phyloP scores from a whole-genome alignment of 2,329 filamentous ascomycete species.

The Pseudopithomyces maydicus region DNA sequence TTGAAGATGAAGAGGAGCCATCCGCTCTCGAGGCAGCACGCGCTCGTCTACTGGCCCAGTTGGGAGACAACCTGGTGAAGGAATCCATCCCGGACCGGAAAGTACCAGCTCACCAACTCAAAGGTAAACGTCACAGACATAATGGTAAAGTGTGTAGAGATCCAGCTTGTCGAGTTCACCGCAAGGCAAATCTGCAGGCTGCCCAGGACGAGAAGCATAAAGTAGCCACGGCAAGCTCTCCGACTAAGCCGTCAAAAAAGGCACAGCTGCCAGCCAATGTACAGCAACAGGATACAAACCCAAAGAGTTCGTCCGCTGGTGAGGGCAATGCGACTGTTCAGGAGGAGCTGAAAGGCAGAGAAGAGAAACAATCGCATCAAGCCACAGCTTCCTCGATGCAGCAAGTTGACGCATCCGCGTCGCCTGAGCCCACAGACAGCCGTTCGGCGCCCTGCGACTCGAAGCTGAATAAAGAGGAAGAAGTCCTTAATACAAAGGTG shows the following conservation, averaged over 20 bases:
- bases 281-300: background rate
- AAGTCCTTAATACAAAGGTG: constrained; percentile 54
- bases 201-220: background rate
- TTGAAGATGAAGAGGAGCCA: constrained; percentile 22
- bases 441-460: background rate
- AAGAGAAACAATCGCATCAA: background rate
- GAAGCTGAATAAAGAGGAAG: background rate
- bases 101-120: background rate
- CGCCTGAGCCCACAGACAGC: no score
- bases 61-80: constrained; percentile 41
- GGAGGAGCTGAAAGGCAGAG: background rate
- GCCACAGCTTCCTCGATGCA: background rate
- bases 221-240: background rate
- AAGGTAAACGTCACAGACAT: constrained; percentile 6
- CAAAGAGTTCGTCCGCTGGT: background rate
- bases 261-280: background rate
- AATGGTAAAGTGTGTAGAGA: constrained; percentile 11
- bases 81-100: constrained; percentile 14
- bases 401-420: background rate
- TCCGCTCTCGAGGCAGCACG: constrained; percentile 56
- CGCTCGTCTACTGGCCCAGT: constrained; percentile 50
- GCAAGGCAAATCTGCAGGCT: background rate
- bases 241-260: background rate
- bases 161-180: constrained; percentile 1
- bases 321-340: background rate